A percentile compares a stretch with the other conserved stretches of the same genome.
Conservation (phyloP, 331 rosid genomes). For the Acacia pycnantha region DNA sequence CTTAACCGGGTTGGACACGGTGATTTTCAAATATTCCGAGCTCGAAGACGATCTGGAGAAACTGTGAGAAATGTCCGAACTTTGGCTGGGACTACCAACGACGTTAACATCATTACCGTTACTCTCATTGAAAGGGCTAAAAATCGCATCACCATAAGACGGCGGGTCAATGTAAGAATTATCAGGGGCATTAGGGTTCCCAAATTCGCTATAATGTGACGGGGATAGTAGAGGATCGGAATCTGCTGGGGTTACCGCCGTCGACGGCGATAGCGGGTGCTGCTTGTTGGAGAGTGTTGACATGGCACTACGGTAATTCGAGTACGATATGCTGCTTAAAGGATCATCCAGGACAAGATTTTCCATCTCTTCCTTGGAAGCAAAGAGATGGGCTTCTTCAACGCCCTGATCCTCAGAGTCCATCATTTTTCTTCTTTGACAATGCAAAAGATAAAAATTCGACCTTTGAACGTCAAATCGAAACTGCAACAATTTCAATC, state of each 20-base stretch:
- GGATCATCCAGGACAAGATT: conserved; percentile 59
- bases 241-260: conserved; percentile 39
- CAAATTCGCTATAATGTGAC: conserved; percentile 33
- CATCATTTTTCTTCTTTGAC: conserved; percentile 65
- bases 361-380: conserved; percentile 59
- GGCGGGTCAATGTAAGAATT: conserved; percentile 59
- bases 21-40: conserved; percentile 61
- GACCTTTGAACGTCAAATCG: background rate
- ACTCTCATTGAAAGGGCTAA: conserved; percentile 53
- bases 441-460: background rate
- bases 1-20: conserved; percentile 87
- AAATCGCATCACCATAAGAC: conserved; percentile 60
- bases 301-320: conserved; percentile 75
- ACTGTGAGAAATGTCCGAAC: conserved; percentile 41
- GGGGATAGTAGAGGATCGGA: conserved; percentile 77
- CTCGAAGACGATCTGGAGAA: conserved; percentile 58
- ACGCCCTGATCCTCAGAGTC: conserved; percentile 64
- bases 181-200: conserved; percentile 40
- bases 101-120: conserved; percentile 45
- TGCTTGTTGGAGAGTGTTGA: conserved; percentile 60
- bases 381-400: conserved; percentile 49
- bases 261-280: conserved; percentile 60
- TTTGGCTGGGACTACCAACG: conserved; percentile 52
- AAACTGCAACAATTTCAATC: background rate
- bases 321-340: conserved; percentile 44